Conservation (phyloP, 345 rosid species). For the Combretum micranthum region DNA sequence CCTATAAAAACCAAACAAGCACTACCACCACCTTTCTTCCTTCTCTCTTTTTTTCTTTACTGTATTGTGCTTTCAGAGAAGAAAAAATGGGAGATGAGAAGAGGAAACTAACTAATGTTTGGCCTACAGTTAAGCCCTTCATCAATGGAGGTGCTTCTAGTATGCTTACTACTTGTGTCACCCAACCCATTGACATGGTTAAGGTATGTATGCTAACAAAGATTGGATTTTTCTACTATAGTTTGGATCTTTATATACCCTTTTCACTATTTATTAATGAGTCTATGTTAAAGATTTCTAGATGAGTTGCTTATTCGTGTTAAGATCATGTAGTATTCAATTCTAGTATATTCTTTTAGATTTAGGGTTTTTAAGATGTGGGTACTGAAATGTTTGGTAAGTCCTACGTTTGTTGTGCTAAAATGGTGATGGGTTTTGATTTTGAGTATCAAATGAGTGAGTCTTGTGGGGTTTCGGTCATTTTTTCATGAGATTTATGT, state of each 20-base stretch:
- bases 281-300: background rate
- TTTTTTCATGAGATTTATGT: slow-evolving; percentile 49
- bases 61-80: slow-evolving; percentile 6
- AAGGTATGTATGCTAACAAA: too few relatives aligned
- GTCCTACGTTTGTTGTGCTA: too few relatives aligned
- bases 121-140: slow-evolving; percentile 85
- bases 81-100: slow-evolving; percentile 59
- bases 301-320: slow-evolving; percentile 2
- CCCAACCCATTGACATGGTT: slow-evolving; percentile 96
- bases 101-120: slow-evolving; percentile 53
- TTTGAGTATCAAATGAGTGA: too few relatives aligned
- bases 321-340: too few relatives aligned
- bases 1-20: too few relatives aligned
- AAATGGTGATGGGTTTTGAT: background rate
- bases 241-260: background rate
- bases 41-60: background rate
- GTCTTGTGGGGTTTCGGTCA: too few relatives aligned
- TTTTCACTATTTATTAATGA: background rate
- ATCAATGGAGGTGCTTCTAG: slow-evolving; percentile 95
- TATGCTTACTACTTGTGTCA: slow-evolving; percentile 97
- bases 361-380: too few relatives aligned
- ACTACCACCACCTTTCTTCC: background rate
- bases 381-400: too few relatives aligned
- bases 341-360: too few relatives aligned
- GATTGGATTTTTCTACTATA: too few relatives aligned